phyloP scores from a whole-genome alignment of 345 rosid species.

The Garcia nutans region DNA sequence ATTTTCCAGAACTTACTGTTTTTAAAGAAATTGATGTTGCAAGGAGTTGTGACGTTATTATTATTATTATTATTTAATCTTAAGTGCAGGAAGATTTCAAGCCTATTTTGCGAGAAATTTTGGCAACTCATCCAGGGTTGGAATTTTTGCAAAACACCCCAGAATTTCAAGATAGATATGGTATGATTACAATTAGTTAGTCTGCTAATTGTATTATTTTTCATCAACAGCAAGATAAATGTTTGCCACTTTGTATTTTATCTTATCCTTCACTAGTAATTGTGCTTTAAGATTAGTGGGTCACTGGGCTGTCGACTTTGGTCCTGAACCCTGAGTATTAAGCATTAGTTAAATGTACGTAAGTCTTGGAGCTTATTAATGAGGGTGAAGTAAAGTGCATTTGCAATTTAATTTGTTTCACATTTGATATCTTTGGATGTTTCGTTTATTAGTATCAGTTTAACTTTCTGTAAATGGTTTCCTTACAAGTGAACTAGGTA shows the following conservation, averaged over 20 bases:
- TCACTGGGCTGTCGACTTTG: neutral
- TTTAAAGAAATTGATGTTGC: neutral
- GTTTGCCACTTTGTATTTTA: neutral
- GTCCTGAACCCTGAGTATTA: neutral
- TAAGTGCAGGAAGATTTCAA: constrained; percentile 69
- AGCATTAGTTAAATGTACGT: neutral
- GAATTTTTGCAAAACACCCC: constrained; percentile 71
- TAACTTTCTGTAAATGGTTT: neutral
- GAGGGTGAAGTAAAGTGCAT: neutral
- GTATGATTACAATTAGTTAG: constrained; percentile 35
- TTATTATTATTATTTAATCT: neutral
- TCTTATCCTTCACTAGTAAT: neutral
- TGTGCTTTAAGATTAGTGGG: neutral
- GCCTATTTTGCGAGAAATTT: constrained; percentile 74
- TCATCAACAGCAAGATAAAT: constrained; percentile 18
- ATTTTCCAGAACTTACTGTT: neutral
- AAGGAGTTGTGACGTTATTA: neutral
- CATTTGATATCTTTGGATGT: neutral
- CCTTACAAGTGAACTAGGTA: neutral
- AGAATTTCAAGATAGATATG: constrained; percentile 91
- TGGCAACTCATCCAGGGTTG: constrained; percentile 81
- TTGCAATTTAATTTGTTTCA: neutral
- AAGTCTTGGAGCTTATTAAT: neutral
- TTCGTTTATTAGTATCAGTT: neutral
- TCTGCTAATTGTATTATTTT: neutral